Evolutionary conservation across 2,329 filamentous ascomycete genomes (phyloP).

Genomic region (Pyrenochaeta sp.): DNA sequence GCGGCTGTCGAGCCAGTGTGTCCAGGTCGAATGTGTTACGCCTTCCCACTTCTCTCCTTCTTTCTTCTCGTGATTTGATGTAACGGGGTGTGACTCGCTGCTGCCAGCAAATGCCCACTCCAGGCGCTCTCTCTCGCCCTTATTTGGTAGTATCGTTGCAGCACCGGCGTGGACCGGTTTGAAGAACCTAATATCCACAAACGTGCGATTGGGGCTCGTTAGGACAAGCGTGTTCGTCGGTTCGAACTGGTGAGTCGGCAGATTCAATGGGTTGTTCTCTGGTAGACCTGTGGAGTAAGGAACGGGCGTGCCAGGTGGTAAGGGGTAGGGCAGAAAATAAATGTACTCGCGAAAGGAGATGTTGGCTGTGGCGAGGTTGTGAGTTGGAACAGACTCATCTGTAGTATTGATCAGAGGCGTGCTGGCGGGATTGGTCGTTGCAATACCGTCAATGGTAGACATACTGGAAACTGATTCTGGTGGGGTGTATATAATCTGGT

Average conservation of each 20-base stretch:
- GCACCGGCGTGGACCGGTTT: slow-evolving; percentile 19
- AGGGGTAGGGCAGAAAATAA: slow-evolving; percentile 61
- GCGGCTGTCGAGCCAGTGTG: slow-evolving; percentile 69
- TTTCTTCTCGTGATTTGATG: neutral
- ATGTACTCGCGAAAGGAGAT: slow-evolving; percentile 69
- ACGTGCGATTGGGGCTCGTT: slow-evolving; percentile 65
- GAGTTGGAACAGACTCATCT: neutral
- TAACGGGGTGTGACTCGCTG: slow-evolving; percentile 38
- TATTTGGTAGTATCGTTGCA: slow-evolving; percentile 26
- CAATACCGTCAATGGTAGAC: neutral
- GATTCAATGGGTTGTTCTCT: slow-evolving; percentile 32
- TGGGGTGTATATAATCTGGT: slow-evolving; percentile 10
- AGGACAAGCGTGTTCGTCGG: slow-evolving; percentile 72
- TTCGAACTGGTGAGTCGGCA: slow-evolving; percentile 51
- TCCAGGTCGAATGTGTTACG: slow-evolving; percentile 56
- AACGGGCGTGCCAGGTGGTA: slow-evolving; percentile 30
- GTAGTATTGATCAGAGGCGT: neutral
- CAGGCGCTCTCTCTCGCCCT: slow-evolving; percentile 51
- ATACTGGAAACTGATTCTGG: slow-evolving; percentile 7
- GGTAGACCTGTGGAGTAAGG: slow-evolving; percentile 42
- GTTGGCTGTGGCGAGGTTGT: slow-evolving; percentile 16
- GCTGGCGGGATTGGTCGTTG: neutral
- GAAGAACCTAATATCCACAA: slow-evolving; percentile 69
- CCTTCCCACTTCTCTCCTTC: slow-evolving; percentile 4
- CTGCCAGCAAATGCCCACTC: slow-evolving; percentile 74